Percentiles rank a stretch among this genome's conserved stretches.
Evolutionary conservation across 2,329 filamentous ascomycete species (phyloP).

Genomic region (Calonectria pseudoturangicola): DNA sequence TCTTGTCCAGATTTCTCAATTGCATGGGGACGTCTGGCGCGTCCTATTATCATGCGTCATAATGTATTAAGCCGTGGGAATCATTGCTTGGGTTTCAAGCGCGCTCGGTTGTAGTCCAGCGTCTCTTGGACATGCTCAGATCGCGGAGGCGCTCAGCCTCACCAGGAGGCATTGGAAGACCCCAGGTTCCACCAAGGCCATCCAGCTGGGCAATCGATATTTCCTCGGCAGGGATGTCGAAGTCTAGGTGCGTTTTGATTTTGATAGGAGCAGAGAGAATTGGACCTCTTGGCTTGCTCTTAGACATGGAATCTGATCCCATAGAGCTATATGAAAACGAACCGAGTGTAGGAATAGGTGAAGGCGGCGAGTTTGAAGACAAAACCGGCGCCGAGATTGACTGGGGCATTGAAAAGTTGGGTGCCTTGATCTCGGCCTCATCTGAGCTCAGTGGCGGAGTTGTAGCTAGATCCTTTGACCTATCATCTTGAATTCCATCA

Average conservation of each 20-base stretch:
- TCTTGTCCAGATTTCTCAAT: conserved; percentile 34
- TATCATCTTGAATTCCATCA: conserved; percentile 41
- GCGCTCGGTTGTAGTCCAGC: conserved; percentile 74
- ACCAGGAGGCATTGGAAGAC: conserved; percentile 64
- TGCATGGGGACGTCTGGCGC: conserved; percentile 36
- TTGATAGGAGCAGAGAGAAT: conserved; percentile 61
- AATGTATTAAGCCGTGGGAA: conserved; percentile 26
- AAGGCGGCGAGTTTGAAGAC: conserved; percentile 48
- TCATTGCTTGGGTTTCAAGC: conserved; percentile 40
- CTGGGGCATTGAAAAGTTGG: conserved; percentile 47
- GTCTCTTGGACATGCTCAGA: conserved; percentile 67
- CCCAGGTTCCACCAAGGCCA: conserved; percentile 66
- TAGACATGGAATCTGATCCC: conserved; percentile 44
- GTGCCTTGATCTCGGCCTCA: conserved; percentile 40
- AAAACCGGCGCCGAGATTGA: conserved; percentile 45
- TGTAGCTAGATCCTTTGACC: conserved; percentile 25
- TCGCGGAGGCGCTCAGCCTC: conserved; percentile 69
- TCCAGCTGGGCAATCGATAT: conserved; percentile 59
- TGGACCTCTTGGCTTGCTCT: conserved; percentile 51
- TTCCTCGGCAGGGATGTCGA: conserved; percentile 58
- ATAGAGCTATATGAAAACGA: conserved; percentile 48
- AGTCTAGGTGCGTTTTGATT: conserved; percentile 58
- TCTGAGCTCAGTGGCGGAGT: conserved; percentile 32
- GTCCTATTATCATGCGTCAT: conserved; percentile 34
- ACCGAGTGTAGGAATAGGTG: conserved; percentile 46